Evolutionary conservation across 2,329 filamentous ascomycete species (phyloP).

Genomic region (Exophiala sideris): DNA sequence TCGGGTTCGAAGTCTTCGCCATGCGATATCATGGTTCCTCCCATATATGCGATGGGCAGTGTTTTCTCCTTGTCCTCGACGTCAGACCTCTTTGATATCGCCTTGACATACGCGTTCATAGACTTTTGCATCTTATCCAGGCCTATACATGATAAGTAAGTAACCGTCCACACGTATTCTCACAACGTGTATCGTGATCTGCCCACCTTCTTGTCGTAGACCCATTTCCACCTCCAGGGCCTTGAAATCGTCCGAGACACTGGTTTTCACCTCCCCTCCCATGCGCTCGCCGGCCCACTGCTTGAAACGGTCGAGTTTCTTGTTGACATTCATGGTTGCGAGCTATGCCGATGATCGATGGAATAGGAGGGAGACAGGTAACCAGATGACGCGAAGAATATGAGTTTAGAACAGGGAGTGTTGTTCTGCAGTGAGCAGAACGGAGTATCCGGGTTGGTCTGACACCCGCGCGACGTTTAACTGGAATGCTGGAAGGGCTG

Average conservation of each 20-base stretch:
- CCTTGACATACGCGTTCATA: constrained; percentile 83
- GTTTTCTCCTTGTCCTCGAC: constrained; percentile 85
- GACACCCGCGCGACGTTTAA: constrained; percentile 7
- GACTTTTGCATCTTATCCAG: constrained; percentile 87
- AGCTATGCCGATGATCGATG: background rate
- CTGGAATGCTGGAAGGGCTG: constrained; percentile 20
- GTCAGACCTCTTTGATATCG: constrained; percentile 78
- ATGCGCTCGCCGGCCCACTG: constrained; percentile 98
- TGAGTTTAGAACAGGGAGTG: background rate
- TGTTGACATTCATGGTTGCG: constrained; percentile 63
- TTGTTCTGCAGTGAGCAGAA: constrained; percentile 1
- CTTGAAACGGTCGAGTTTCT: constrained; percentile 92
- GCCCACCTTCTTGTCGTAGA: constrained; percentile 75
- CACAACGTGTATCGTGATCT: background rate
- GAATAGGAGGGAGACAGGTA: background rate
- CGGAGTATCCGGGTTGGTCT: constrained; percentile 18
- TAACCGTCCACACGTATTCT: background rate
- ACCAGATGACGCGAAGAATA: background rate
- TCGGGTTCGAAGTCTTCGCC: constrained; percentile 89
- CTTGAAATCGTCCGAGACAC: constrained; percentile 86
- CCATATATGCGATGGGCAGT: constrained; percentile 73
- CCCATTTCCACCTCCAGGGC: constrained; percentile 85
- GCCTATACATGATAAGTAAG: constrained; percentile 51
- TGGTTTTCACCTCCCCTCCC: constrained; percentile 85
- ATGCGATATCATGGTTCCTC: constrained; percentile 79